Percentiles rank a stretch among this genome's conserved stretches.
Conservation (phyloP, 2,329 filamentous ascomycete species). For the Botrytis hyacinthi region DNA sequence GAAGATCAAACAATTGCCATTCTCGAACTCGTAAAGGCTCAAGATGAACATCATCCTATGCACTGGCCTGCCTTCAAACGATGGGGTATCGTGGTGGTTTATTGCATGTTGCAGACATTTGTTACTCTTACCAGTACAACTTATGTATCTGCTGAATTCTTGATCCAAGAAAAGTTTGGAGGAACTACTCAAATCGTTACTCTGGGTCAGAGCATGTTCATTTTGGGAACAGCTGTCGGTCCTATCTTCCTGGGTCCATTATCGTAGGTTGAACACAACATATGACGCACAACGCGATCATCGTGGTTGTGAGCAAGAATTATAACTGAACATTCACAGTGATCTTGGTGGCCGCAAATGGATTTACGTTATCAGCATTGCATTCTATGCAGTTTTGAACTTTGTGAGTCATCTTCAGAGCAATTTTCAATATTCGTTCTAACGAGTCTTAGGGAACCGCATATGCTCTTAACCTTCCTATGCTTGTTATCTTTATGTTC, state of each 20-base stretch:
- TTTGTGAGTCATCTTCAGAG: conserved; percentile 45
- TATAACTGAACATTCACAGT: conserved; percentile 27
- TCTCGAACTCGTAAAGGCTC: conserved; percentile 31
- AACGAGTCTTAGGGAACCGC: conserved; percentile 40
- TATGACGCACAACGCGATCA: conserved; percentile 3
- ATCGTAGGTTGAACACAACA: conserved; percentile 37
- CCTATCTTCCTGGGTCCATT: conserved; percentile 44
- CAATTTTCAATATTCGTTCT: conserved; percentile 31
- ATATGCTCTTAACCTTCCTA: conserved; percentile 47
- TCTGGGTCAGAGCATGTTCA: conserved; percentile 45
- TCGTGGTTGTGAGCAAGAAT: conserved; percentile 15
- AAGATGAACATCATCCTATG: conserved; percentile 35
- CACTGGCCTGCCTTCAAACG: conserved; percentile 35
- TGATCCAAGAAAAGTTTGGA: conserved; percentile 42
- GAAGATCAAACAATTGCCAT: conserved; percentile 28
- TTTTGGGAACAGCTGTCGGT: conserved; percentile 44
- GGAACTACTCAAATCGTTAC: conserved; percentile 41
- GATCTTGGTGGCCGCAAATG: conserved; percentile 46
- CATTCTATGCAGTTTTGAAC: conserved; percentile 48
- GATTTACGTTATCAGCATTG: conserved; percentile 48
- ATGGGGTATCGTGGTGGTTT: conserved; percentile 30
- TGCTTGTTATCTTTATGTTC: conserved; percentile 60
- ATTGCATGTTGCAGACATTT: conserved; percentile 40
- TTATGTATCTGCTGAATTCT: conserved; percentile 42
- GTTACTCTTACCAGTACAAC: conserved; percentile 34